Evolutionary conservation across 805 yeast species (phyloP), one percentile per base, ranked within the genome.

Genomic region (Candida alai): DNA sequence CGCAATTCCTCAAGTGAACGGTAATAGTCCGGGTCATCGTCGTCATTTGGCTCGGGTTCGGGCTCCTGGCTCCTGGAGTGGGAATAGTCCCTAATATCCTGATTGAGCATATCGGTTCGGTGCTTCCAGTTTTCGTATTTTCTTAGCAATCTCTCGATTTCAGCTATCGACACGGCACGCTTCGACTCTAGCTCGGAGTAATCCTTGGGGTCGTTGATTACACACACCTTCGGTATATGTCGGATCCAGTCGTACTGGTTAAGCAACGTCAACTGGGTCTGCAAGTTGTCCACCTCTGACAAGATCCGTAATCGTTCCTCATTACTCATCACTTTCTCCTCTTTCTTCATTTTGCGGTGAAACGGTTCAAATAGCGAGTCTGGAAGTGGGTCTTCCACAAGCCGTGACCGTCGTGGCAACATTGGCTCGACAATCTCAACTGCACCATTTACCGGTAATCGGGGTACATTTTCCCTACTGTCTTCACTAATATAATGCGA

Each of bases 261-360:
- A 3, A 66, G 52, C 36, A 73, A 55, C 36, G 61, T 53, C 18
- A 58, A 58, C 42, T 68, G 70, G 9, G 70, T 70, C 19, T 62
- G 54, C 22, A 76, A 64, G 14, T 67, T 69, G 34, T 80, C 86
- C 19, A 76, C 74, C 46, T 82, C 90, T 6, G 62, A 52, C 30
- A 70, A 58, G 28, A 78, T 62, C 36, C 71, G 67, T 31, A 67
- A 72, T 17, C 73, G 60, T 43, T 83, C 89, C 2, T 70, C 60
- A 22, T 63, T 64, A 19, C 66, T 58, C 73, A 80, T 77, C 29
- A 74, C 66, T 39, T 70, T 70, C 53, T 84, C 95, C 34, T 78
- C 80, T 36, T 73, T 73, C 42, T 72, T 74, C 77, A 81, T 74
- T 24, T 73, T 65, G 26, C 68, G 67, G 55, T 83, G 89, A 45